Evolutionary conservation across 106 monocot genomes (phyloP).

Genomic region (Apostasia ramifera): DNA sequence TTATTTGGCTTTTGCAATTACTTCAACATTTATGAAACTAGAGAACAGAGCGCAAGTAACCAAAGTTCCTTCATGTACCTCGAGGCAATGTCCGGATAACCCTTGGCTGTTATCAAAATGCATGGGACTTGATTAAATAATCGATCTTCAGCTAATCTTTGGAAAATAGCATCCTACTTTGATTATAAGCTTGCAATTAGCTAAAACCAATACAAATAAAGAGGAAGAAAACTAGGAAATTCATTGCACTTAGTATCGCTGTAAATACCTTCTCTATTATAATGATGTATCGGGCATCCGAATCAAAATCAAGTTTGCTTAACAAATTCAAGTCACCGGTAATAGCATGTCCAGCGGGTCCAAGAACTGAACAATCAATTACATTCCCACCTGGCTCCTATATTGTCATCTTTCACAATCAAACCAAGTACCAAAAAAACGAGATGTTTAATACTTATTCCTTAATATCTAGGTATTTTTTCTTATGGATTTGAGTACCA

Average conservation of each 20-base stretch:
- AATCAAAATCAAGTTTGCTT: constrained; percentile 46
- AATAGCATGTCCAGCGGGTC: constrained; percentile 71
- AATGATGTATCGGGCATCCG: constrained; percentile 92
- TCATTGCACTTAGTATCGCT: background rate
- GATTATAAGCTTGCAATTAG: constrained; percentile 13
- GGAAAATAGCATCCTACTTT: constrained; percentile 90
- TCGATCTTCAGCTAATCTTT: constrained; percentile 80
- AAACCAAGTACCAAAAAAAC: background rate
- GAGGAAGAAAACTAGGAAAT: background rate
- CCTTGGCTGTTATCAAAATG: constrained; percentile 89
- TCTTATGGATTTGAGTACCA: no score
- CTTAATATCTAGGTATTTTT: no score
- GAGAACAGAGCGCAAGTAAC: no score
- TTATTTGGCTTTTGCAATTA: no score
- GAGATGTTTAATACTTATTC: no score
- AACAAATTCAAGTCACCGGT: constrained; percentile 74
- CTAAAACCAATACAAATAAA: background rate
- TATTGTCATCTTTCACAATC: background rate
- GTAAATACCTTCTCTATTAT: constrained; percentile 82
- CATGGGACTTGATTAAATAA: constrained; percentile 78
- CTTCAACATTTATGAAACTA: no score
- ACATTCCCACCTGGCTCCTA: constrained; percentile 54
- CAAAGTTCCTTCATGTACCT: constrained; percentile 30
- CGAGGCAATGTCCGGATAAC: constrained; percentile 94
- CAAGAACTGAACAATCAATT: constrained; percentile 72